A percentile compares a stretch with the other conserved stretches of the same genome.
phyloP scores from a whole-genome alignment of 1,284 basidiomycete genomes.

The Papiliotrema nemorosa region DNA sequence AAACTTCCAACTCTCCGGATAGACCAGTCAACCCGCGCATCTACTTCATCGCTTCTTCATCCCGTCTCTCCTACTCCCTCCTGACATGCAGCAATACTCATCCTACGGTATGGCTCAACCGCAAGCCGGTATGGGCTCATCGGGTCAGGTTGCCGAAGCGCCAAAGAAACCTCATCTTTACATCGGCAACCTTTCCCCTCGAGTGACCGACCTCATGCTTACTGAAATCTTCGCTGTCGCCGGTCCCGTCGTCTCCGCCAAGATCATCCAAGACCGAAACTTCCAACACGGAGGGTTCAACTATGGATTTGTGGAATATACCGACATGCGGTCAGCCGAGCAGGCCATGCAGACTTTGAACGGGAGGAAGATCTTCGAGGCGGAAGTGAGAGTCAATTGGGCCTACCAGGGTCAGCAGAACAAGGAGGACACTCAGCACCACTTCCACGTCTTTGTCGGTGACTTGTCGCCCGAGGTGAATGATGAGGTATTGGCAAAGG shows the following conservation, averaged over 20 bases:
- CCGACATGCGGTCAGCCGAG: constrained; percentile 95
- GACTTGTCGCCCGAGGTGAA: constrained; percentile 97
- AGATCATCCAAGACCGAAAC: constrained; percentile 98
- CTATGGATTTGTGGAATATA: constrained; percentile 97
- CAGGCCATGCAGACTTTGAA: constrained; percentile 94
- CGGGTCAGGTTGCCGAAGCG: constrained; percentile 25
- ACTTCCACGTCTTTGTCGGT: constrained; percentile 97
- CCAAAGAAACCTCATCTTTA: constrained; percentile 76
- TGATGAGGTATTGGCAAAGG: constrained; percentile 92
- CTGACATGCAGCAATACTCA: too few relatives aligned
- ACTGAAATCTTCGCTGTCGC: constrained; percentile 95
- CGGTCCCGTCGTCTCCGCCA: constrained; percentile 91
- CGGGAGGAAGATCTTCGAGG: constrained; percentile 96
- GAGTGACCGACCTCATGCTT: constrained; percentile 71
- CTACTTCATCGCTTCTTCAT: constrained; percentile 2
- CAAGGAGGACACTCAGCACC: constrained; percentile 83
- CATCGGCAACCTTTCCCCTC: constrained; percentile 91
- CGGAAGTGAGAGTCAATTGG: constrained; percentile 96
- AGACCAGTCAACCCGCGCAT: background rate
- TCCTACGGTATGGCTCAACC: background rate
- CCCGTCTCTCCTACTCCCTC: background rate
- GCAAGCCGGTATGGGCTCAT: constrained; percentile 8
- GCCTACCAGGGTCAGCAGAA: constrained; percentile 89
- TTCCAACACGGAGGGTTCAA: constrained; percentile 96
- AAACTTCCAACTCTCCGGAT: too few relatives aligned